phyloP scores from a whole-genome alignment of 768 basidiomycete genomes.

The Multifurca ochricompacta region DNA sequence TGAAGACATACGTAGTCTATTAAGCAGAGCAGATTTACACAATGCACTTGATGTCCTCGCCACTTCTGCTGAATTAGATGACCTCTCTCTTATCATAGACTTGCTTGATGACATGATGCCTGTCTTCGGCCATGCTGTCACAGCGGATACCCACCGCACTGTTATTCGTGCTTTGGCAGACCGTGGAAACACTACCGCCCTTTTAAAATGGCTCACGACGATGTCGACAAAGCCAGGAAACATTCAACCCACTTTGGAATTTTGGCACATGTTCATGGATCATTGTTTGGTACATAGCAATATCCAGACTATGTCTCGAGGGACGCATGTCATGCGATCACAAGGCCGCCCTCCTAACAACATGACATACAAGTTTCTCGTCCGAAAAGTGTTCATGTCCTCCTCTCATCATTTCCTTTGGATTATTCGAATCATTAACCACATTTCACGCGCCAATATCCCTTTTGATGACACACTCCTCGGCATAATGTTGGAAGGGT shows the following conservation, averaged over 20 bases:
- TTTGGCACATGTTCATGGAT: slow-evolving; percentile 49
- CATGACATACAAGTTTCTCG: slow-evolving; percentile 42
- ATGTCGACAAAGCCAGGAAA: slow-evolving; percentile 45
- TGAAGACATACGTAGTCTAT: background rate
- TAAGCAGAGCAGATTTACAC: slow-evolving; percentile 31
- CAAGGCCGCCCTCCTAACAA: slow-evolving; percentile 37
- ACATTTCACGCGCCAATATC: slow-evolving; percentile 6
- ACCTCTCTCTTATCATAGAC: slow-evolving; percentile 46
- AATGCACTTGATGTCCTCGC: slow-evolving; percentile 40
- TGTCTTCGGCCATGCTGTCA: slow-evolving; percentile 40
- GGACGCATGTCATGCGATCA: slow-evolving; percentile 26
- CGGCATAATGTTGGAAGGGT: slow-evolving; percentile 18
- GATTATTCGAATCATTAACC: slow-evolving; percentile 9
- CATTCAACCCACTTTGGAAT: slow-evolving; percentile 39
- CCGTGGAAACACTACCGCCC: slow-evolving; percentile 36
- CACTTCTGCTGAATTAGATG: slow-evolving; percentile 42
- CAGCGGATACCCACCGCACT: slow-evolving; percentile 39
- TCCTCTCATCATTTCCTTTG: slow-evolving; percentile 14
- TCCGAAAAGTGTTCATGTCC: slow-evolving; percentile 35
- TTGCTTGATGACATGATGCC: slow-evolving; percentile 43
- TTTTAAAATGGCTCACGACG: slow-evolving; percentile 43
- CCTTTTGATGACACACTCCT: slow-evolving; percentile 20
- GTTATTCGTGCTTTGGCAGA: slow-evolving; percentile 44
- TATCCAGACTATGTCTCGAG: slow-evolving; percentile 13
- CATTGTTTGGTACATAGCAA: slow-evolving; percentile 25